Evolutionary conservation across 768 basidiomycete species (phyloP).

Genomic region (Termitomyces sp.): DNA sequence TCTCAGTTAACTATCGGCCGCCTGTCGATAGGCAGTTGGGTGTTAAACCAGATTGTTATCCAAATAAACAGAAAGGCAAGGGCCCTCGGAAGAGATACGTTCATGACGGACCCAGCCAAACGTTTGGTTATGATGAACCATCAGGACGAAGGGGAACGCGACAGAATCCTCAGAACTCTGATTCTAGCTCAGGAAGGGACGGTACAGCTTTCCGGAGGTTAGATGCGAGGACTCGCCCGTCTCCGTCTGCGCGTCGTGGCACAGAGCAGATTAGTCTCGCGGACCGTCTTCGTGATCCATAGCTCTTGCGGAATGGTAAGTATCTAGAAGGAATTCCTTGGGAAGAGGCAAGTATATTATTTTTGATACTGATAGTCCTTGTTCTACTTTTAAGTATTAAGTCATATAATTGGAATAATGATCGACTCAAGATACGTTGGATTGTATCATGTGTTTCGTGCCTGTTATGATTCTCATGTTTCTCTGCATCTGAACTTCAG

Average conservation of each 20-base stretch:
- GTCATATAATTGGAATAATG: not conserved
- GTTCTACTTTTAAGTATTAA: not conserved
- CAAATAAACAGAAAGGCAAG: not conserved
- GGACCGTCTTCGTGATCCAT: conserved; percentile 8
- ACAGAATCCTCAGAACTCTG: not conserved
- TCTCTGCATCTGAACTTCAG: not conserved
- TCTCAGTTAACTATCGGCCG: not conserved
- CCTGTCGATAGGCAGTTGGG: not conserved
- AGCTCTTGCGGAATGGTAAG: not conserved
- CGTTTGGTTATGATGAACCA: not conserved
- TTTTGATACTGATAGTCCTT: not conserved
- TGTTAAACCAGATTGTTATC: not conserved
- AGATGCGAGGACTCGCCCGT: not conserved
- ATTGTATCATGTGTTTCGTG: not conserved
- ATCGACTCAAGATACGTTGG: not conserved
- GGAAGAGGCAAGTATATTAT: not conserved
- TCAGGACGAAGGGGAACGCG: not conserved
- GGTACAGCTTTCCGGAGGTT: not conserved
- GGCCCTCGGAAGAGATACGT: not conserved
- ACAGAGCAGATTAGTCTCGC: not conserved
- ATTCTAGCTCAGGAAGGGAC: not conserved
- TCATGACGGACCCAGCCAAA: not conserved
- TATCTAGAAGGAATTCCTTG: not conserved
- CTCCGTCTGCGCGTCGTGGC: not conserved
- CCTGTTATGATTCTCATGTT: not conserved